Base-by-base conservation (phyloP, 345 rosid genomes). In the Firmiana major region DNA sequence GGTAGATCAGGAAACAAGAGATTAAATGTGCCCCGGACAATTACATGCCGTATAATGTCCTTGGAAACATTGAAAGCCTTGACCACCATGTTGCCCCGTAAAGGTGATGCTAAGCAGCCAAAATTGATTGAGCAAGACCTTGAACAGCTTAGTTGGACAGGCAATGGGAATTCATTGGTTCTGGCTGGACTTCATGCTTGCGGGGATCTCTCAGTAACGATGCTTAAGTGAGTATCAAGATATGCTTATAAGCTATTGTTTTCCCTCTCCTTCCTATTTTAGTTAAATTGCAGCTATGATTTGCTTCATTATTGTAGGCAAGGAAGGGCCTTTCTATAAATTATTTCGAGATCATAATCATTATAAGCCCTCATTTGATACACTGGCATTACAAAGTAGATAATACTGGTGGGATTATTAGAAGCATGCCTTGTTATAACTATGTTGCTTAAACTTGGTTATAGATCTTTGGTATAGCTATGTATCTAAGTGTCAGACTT, bases 171-270 rank as follows among this genome's bases (percentile, higher is more conserved):
- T 69, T 87, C 97, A 74, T 81, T 91, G 75, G 88, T 93, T 79
- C 96, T 95, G 80, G 93, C 99, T 74, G 98, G 99, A 63, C 91
- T 93, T 81, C 99, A 95, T 87, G 98, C 99, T 42, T 95, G 99
- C 73, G 99, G 99, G 22, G 97, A 95, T 89, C 94, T 93, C 65
- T 93, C 98, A 24, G 94, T 91, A 74, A 91, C 94, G 62, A 95
- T 95, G 97, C 89, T 95, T 71, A 86, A 81, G 98, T 91, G 82
- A 88, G 93, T 88, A 72, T 78, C 60, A 45, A 38, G 49, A 43
- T 60, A 22, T 31, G 64, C 48, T 69, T 10, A 3, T 45, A 5
- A 60, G 16, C 9, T 60, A 28, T 26, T 26, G 19, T 60, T 48
- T 60, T 5, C 40, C 2, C 9, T 5, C 3, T 28, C 19, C 19